A percentile compares a stretch with the other conserved stretches of the same genome.
phyloP scores from a whole-genome alignment of 176 grass and related monocot species.

The Aegilops umbellulata region DNA sequence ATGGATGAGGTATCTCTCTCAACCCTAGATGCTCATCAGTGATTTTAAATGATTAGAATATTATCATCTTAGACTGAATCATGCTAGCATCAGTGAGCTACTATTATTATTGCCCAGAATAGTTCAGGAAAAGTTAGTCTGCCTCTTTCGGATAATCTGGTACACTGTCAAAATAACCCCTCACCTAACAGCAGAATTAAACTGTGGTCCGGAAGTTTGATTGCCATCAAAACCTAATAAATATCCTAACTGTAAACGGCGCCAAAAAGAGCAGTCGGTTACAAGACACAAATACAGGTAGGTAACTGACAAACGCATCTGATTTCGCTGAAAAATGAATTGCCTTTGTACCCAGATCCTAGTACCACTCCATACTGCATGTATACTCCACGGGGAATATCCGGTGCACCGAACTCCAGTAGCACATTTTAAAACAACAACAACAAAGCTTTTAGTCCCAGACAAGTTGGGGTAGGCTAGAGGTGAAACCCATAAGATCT shows the following conservation, averaged over 20 bases:
- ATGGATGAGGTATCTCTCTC: slow-evolving; percentile 34
- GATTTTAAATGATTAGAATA: slow-evolving; percentile 21
- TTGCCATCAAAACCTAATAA: slow-evolving; percentile 23
- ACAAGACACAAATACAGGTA: not conserved
- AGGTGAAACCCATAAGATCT: too few relatives aligned
- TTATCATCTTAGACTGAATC: not conserved
- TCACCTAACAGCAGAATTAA: not conserved
- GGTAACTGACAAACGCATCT: slow-evolving; percentile 1
- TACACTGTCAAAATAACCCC: slow-evolving; percentile 5
- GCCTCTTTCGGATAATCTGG: slow-evolving; percentile 26
- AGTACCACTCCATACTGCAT: too few relatives aligned
- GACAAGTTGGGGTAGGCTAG: too few relatives aligned
- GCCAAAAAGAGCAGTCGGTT: not conserved
- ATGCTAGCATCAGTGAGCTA: not conserved
- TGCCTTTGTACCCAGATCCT: not conserved
- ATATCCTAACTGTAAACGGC: slow-evolving; percentile 13
- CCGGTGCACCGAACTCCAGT: too few relatives aligned
- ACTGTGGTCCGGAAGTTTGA: not conserved
- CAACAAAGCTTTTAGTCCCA: too few relatives aligned
- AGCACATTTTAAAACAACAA: too few relatives aligned
- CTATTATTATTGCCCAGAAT: not conserved
- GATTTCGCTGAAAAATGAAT: not conserved
- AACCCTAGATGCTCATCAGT: slow-evolving; percentile 19
- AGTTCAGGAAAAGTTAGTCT: slow-evolving; percentile 21
- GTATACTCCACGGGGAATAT: too few relatives aligned